Percentiles rank a stretch among this genome's conserved stretches.
Evolutionary conservation across 441 rosid genomes (phyloP).

Genomic region (Gossypium aridum): DNA sequence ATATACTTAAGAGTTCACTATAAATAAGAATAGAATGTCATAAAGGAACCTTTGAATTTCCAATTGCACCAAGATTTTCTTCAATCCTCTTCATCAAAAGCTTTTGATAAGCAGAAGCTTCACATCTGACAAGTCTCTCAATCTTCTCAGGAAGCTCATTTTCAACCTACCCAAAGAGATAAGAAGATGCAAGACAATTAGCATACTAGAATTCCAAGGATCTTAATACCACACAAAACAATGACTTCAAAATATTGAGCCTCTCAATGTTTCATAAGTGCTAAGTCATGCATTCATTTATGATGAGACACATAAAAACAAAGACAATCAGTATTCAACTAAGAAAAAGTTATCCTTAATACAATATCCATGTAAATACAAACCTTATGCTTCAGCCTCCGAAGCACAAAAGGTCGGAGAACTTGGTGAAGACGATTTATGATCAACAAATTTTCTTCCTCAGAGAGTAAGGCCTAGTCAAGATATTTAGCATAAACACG

Average conservation of each 20-base stretch:
- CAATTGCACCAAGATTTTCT: constrained; percentile 85
- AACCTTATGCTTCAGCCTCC: constrained; percentile 83
- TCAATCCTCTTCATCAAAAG: constrained; percentile 94
- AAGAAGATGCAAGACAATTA: background rate
- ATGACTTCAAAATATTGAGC: background rate
- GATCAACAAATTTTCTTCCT: constrained; percentile 84
- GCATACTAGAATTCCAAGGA: background rate
- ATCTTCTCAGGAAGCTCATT: constrained; percentile 53
- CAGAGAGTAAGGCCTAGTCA: constrained; percentile 69
- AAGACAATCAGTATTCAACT: background rate
- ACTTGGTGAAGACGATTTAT: constrained; percentile 97
- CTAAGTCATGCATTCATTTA: background rate
- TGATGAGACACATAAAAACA: background rate
- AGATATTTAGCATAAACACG: constrained; percentile 10
- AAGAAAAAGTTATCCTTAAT: background rate
- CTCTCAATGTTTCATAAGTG: background rate
- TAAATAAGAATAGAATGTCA: background rate
- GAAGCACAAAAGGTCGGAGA: constrained; percentile 41
- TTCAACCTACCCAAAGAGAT: constrained; percentile 55
- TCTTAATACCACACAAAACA: background rate
- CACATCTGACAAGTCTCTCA: constrained; percentile 52
- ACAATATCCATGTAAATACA: background rate
- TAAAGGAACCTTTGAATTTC: constrained; percentile 65
- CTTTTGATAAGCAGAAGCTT: constrained; percentile 95
- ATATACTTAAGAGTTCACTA: background rate